Conservation (phyloP, 2,329 filamentous ascomycete genomes). For the Periconia digitata region DNA sequence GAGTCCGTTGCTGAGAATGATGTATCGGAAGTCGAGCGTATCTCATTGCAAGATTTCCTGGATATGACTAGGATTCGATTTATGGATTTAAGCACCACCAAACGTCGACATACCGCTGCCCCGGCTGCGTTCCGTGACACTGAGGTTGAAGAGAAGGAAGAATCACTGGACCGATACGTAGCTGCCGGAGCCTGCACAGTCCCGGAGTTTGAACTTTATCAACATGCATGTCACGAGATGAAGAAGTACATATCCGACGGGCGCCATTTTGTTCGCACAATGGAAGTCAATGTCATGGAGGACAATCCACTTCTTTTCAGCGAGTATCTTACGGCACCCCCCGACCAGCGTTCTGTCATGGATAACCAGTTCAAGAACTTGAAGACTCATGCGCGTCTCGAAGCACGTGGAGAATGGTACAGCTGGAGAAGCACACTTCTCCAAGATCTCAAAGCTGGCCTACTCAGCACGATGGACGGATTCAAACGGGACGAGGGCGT, state of each 20-base stretch:
- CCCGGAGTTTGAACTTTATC: slow-evolving; percentile 91
- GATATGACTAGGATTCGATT: slow-evolving; percentile 96
- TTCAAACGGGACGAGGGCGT: slow-evolving; percentile 73
- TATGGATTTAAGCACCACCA: slow-evolving; percentile 97
- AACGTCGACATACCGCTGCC: slow-evolving; percentile 77
- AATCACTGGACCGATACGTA: slow-evolving; percentile 72
- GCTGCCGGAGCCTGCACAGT: slow-evolving; percentile 88
- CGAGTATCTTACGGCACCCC: slow-evolving; percentile 84
- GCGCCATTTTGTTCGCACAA: slow-evolving; percentile 82
- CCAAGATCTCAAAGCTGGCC: slow-evolving; percentile 77
- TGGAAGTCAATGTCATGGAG: slow-evolving; percentile 83
- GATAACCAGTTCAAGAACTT: slow-evolving; percentile 98
- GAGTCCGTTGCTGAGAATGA: slow-evolving; percentile 28
- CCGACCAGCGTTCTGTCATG: slow-evolving; percentile 83
- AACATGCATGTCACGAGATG: slow-evolving; percentile 91
- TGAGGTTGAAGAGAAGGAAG: slow-evolving; percentile 49
- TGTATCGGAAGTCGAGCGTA: slow-evolving; percentile 56
- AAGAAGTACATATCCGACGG: slow-evolving; percentile 97
- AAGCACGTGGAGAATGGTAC: slow-evolving; percentile 98
- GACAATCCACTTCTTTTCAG: slow-evolving; percentile 90
- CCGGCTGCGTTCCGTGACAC: slow-evolving; percentile 39
- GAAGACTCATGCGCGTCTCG: slow-evolving; percentile 84
- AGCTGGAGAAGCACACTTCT: slow-evolving; percentile 92
- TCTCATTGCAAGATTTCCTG: slow-evolving; percentile 88
- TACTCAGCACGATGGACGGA: slow-evolving; percentile 72